Conservation (phyloP, 768 basidiomycete genomes). For the Psilocybe cubensis region DNA sequence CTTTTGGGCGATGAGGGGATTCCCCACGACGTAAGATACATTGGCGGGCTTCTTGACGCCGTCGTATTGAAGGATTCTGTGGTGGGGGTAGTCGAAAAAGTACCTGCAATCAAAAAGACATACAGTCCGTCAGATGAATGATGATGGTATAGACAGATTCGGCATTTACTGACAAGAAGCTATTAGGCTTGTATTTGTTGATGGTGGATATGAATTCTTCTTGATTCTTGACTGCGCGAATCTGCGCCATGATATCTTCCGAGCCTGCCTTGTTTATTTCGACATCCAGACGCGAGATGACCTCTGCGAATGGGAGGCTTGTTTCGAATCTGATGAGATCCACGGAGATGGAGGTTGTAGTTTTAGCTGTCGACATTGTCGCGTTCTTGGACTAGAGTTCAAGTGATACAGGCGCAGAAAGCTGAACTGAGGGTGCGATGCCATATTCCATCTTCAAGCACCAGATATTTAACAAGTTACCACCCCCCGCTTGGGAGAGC, state of each 20-base stretch:
- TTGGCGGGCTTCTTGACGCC: conserved; percentile 30
- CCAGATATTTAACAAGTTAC: neutral
- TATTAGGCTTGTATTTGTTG: conserved; percentile 31
- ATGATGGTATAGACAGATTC: neutral
- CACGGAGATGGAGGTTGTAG: conserved; percentile 37
- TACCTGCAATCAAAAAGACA: conserved; percentile 31
- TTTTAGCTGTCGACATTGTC: conserved; percentile 16
- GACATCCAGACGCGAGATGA: conserved; percentile 46
- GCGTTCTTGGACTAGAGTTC: neutral
- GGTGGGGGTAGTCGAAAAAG: conserved; percentile 41
- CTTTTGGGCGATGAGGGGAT: conserved; percentile 51
- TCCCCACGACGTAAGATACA: conserved; percentile 51
- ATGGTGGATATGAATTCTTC: conserved; percentile 41
- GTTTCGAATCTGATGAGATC: conserved; percentile 49
- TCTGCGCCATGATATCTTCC: conserved; percentile 22
- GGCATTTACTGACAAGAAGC: conserved; percentile 45
- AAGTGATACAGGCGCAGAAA: no score
- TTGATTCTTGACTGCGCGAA: conserved; percentile 31
- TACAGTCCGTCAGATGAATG: neutral
- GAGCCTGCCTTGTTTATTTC: conserved; percentile 44
- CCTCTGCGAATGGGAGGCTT: conserved; percentile 38
- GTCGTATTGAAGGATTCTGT: conserved; percentile 37
- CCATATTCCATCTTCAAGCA: no score
- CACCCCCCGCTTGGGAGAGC: neutral
- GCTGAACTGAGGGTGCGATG: no score